phyloP scores from a whole-genome alignment of 2,329 filamentous ascomycete genomes.

The Myotisia sp. region DNA sequence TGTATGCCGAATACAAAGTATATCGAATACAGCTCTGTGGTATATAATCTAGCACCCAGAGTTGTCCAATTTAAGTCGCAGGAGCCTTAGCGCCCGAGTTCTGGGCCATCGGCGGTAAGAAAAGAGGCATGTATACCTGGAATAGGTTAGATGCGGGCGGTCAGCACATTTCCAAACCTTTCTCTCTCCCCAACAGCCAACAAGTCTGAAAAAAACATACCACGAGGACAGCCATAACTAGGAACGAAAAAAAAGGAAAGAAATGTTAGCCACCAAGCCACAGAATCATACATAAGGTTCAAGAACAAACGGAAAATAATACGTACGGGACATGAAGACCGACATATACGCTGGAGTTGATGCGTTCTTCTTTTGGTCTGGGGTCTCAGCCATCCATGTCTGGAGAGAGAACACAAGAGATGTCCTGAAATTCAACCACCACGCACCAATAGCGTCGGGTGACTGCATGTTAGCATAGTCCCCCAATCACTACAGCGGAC shows the following conservation, averaged over 20 bases:
- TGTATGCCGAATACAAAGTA: too few relatives aligned
- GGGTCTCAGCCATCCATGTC: slow-evolving; percentile 34
- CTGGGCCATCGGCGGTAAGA: slow-evolving; percentile 43
- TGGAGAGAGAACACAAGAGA: slow-evolving; percentile 35
- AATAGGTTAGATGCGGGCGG: not conserved
- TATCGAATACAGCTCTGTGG: too few relatives aligned
- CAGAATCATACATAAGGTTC: not conserved
- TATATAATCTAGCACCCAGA: too few relatives aligned
- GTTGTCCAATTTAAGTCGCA: slow-evolving; percentile 32
- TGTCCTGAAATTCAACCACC: slow-evolving; percentile 22
- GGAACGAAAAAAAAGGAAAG: slow-evolving; percentile 5
- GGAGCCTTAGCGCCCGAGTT: slow-evolving; percentile 25
- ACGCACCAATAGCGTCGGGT: not conserved
- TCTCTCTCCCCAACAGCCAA: not conserved
- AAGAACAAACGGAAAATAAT: not conserved
- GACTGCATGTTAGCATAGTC: too few relatives aligned
- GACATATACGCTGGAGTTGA: slow-evolving; percentile 60
- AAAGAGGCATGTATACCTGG: slow-evolving; percentile 50
- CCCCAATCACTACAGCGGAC: not conserved
- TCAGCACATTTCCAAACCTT: not conserved
- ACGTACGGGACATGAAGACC: slow-evolving; percentile 64
- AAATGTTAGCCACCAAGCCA: slow-evolving; percentile 10
- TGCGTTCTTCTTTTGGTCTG: slow-evolving; percentile 43
- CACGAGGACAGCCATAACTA: slow-evolving; percentile 47
- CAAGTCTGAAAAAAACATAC: slow-evolving; percentile 22